Conservation (phyloP, 352 stramenopile genomes). For the Pythium insidiosum region DNA sequence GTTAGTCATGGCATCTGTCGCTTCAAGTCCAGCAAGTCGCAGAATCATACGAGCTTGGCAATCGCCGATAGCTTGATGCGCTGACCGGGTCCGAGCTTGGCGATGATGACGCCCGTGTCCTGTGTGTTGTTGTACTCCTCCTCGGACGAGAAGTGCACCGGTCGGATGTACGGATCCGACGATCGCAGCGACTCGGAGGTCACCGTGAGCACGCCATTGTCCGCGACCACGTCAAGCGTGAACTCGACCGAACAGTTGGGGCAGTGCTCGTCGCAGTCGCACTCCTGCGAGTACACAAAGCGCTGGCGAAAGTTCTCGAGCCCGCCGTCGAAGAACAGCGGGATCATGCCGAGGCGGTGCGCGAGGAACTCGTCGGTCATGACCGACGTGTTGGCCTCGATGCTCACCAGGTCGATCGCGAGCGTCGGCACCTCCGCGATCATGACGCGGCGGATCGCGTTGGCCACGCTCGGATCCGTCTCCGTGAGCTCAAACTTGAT, state of each 20-base stretch:
- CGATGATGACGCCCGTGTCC: conserved; percentile 94
- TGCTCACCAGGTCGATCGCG: conserved; percentile 98
- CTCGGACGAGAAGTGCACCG: conserved; percentile 82
- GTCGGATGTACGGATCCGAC: conserved; percentile 78
- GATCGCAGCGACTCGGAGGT: conserved; percentile 77
- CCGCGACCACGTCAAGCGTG: conserved; percentile 89
- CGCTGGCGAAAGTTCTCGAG: conserved; percentile 87
- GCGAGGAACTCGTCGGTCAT: conserved; percentile 99
- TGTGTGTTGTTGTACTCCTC: conserved; percentile 91
- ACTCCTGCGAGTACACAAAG: conserved; percentile 87
- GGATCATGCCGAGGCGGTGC: conserved; percentile 96
- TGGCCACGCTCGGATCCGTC: conserved; percentile 95
- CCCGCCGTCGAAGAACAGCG: conserved; percentile 84
- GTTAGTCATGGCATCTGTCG: no score
- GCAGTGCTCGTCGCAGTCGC: conserved; percentile 95
- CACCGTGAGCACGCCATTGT: conserved; percentile 60
- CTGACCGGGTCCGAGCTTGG: conserved; percentile 94
- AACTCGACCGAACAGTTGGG: conserved; percentile 96
- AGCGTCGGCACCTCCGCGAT: conserved; percentile 97
- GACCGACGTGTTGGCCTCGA: conserved; percentile 96
- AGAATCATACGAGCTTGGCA: conserved; percentile 67
- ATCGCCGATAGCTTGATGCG: conserved; percentile 92
- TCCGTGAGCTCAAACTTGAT: conserved; percentile 97
- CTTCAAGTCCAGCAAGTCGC: neutral
- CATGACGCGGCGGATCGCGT: conserved; percentile 96